Evolutionary conservation across 345 rosid species (phyloP), one percentile per base, ranked within the genome.

Genomic region (Triadica sebifera): DNA sequence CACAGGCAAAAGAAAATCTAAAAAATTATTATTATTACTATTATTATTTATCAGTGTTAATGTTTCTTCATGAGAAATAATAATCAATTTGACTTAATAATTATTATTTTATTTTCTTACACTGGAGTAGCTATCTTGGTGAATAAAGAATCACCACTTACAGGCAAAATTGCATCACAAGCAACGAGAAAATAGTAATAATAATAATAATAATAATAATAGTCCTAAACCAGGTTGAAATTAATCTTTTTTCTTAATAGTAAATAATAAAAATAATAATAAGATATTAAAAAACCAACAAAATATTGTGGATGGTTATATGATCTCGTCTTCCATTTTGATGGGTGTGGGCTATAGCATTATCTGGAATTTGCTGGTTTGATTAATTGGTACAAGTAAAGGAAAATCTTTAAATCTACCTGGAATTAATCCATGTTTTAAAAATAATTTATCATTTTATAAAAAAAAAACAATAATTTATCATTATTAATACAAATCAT

Each of bases 181-280:
- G 85, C 87, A 84, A 83, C 80, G 22, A 37, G 43, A 65, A 63
- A 46, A 24, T 0, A 2, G 12, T 8, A 65, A 25, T 2, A 55
- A 37, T 37, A 52, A 53, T 5, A 20, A 11, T 45, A 45, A 20
- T 15, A 20, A 60, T 56, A 51, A 75, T 74, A 59, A 77, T 11
- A 56, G 37, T 67, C 71, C 72, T 55, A 77, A 78, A 86, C 78
- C 67, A 25, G 81, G 89, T 81, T 86, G 84, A 86, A 91, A 72
- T 75, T 58, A 77, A 76, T 85, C 93, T 91, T 89, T 91, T 89
- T 73, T 86, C 71, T 72, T 76, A n/a, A n/a, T n/a, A n/a, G 9
- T 43, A n/a, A 41, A 41, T 65, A 5, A 45, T 4, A 43, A 43
- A 6, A 43, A n/a, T 43, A 65, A 65, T 12, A 65, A 13, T 5